Conservation (phyloP, 2,329 filamentous ascomycete species). For the Emergomyces pasteurianus region DNA sequence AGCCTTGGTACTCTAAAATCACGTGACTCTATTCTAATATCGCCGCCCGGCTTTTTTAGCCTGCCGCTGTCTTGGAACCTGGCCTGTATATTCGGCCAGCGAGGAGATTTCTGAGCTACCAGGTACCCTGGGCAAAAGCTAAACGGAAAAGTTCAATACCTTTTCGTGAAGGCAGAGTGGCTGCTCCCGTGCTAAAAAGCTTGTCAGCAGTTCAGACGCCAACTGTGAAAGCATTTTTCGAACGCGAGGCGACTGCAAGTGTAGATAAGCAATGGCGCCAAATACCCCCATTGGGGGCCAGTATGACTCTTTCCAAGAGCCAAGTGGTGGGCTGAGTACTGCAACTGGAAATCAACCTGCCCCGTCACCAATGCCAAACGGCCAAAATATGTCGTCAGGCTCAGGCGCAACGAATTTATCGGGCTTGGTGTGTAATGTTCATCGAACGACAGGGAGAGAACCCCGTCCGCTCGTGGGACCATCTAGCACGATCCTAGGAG, state of each 20-base stretch:
- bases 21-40: neutral
- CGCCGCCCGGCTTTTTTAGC: neutral
- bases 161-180: neutral
- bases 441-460: constrained; percentile 78
- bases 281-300: neutral
- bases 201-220: neutral
- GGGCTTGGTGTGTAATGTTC: constrained; percentile 56
- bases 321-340: constrained; percentile 1
- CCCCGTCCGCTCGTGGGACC: constrained; percentile 87
- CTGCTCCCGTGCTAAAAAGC: neutral
- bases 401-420: constrained; percentile 49
- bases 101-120: neutral
- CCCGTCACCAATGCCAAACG: constrained; percentile 11
- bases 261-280: neutral
- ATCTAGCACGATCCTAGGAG: constrained; percentile 86
- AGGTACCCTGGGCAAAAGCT: neutral
- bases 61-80: neutral
- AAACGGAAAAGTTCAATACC: neutral
- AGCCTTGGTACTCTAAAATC: neutral
- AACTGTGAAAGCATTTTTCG: neutral
- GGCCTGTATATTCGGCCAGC: neutral
- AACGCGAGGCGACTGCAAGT: neutral
- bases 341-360: constrained; percentile 20
- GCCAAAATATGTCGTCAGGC: constrained; percentile 22
- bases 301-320: neutral